phyloP scores from a whole-genome alignment of 1,284 basidiomycete genomes.

The Tylopilus sp. region DNA sequence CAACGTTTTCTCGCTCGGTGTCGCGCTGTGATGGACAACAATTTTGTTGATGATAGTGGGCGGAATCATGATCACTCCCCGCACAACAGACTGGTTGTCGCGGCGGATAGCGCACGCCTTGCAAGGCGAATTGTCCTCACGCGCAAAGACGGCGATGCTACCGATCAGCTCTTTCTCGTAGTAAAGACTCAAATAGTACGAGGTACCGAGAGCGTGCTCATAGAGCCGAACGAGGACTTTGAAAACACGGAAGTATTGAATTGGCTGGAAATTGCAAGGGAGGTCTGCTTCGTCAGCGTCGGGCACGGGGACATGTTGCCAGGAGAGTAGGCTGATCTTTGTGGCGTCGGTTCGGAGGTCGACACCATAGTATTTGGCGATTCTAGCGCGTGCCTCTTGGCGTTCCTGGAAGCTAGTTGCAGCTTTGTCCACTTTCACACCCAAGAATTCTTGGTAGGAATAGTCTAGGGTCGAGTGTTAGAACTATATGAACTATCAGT shows the following conservation, averaged over 20 bases:
- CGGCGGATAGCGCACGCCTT: conserved; percentile 36
- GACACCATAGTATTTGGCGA: conserved; percentile 32
- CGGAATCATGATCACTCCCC: conserved; percentile 32
- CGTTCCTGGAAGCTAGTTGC: conserved; percentile 21
- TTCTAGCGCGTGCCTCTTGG: conserved; percentile 29
- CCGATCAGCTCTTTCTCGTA: conserved; percentile 32
- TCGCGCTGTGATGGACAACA: conserved; percentile 19
- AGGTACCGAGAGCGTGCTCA: conserved; percentile 33
- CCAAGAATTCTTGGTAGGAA: conserved; percentile 37
- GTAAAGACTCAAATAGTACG: conserved; percentile 32
- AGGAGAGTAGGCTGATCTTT: conserved; percentile 8
- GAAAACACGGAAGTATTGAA: conserved; percentile 34
- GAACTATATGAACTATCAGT: too few species aligned
- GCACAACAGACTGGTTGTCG: conserved; percentile 22
- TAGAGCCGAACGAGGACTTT: conserved; percentile 33
- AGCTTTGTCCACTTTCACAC: conserved; percentile 34
- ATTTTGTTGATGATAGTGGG: conserved; percentile 29
- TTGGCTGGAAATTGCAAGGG: conserved; percentile 25
- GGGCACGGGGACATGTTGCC: conserved; percentile 32
- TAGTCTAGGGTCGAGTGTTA: conserved; percentile 22
- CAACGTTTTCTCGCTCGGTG: conserved; percentile 11
- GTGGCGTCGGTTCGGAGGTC: conserved; percentile 23
- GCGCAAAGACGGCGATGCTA: conserved; percentile 34
- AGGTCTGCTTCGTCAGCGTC: conserved; percentile 12
- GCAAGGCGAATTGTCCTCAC: conserved; percentile 32